phyloP scores from a whole-genome alignment of 176 grass and related monocot genomes.

The Musa itinerans region DNA sequence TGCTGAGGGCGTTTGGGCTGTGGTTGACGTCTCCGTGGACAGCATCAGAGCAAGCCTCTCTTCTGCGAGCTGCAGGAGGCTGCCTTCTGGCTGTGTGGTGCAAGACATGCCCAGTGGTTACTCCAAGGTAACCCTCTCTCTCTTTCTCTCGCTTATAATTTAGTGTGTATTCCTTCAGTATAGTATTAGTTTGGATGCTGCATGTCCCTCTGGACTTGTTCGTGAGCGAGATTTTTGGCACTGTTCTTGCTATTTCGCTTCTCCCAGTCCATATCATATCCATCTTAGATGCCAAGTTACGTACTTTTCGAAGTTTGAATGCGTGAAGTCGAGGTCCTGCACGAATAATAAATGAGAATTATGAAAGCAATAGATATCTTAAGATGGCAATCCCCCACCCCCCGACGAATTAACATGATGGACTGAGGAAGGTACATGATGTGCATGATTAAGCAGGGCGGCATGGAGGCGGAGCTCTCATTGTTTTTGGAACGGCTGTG shows the following conservation, averaged over 20 bases:
- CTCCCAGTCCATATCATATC: background rate
- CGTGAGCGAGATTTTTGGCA: too few species aligned
- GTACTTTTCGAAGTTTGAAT: background rate
- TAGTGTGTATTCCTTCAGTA: too few species aligned
- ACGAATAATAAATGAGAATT: background rate
- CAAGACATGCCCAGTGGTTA: constrained; percentile 7
- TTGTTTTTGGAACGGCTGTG: background rate
- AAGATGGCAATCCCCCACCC: too few species aligned
- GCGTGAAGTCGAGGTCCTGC: background rate
- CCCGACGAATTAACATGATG: too few species aligned
- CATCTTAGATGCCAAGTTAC: background rate
- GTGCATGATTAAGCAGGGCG: too few species aligned
- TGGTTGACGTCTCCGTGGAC: constrained; percentile 24
- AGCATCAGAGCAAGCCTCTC: background rate
- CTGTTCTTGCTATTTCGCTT: background rate
- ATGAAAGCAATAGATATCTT: too few species aligned
- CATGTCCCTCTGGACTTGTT: too few species aligned
- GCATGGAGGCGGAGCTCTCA: background rate
- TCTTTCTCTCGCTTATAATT: background rate
- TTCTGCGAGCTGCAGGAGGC: background rate
- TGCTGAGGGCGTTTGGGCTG: constrained; percentile 16
- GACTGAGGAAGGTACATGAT: too few species aligned
- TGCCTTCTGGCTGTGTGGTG: constrained; percentile 27
- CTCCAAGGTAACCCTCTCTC: constrained; percentile 24
- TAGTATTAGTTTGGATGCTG: too few species aligned